Conservation (phyloP, 2,329 filamentous ascomycete species). For the Monosporascus sp. region DNA sequence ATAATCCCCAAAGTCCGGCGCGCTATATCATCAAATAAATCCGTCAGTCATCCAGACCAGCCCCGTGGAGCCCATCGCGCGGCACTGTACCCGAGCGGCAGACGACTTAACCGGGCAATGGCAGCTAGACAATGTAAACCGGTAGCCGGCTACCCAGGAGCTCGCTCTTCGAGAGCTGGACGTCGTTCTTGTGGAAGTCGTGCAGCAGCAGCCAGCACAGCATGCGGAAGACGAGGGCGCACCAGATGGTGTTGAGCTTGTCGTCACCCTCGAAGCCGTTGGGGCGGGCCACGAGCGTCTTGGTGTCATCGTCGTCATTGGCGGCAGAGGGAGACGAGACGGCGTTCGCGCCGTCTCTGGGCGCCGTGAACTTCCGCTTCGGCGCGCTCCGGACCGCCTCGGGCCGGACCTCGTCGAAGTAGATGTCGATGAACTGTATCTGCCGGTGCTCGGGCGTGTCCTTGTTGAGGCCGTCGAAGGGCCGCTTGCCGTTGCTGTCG, state of each 20-base stretch:
- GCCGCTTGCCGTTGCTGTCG: conserved; percentile 19
- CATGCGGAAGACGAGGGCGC: conserved; percentile 50
- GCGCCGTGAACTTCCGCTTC: conserved; percentile 13
- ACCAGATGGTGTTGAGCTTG: conserved; percentile 41
- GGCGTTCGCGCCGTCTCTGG: conserved; percentile 15
- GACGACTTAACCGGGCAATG: too few relatives aligned
- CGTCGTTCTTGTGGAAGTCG: conserved; percentile 50
- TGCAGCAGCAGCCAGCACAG: conserved; percentile 53
- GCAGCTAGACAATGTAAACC: conserved; percentile 42
- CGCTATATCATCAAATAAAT: too few relatives aligned
- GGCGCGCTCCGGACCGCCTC: conserved; percentile 8
- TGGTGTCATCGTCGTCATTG: background rate
- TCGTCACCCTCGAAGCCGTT: background rate
- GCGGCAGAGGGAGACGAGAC: conserved; percentile 7
- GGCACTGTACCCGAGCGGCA: too few relatives aligned
- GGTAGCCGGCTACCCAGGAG: conserved; percentile 49
- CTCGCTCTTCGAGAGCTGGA: conserved; percentile 48
- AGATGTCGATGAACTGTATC: conserved; percentile 44
- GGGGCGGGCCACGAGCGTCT: background rate
- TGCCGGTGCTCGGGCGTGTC: conserved; percentile 45
- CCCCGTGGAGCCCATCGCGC: too few relatives aligned
- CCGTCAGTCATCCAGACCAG: too few relatives aligned
- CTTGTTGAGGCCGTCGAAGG: conserved; percentile 41
- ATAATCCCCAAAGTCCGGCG: too few relatives aligned
- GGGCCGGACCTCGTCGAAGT: conserved; percentile 40